A percentile compares a stretch with the other conserved stretches of the same genome.
These are phyloP conservation scores for Auxenochlorella protothecoides DNA, from an alignment of 139 green algal genomes.

Conservation along the genomic window DNA sequence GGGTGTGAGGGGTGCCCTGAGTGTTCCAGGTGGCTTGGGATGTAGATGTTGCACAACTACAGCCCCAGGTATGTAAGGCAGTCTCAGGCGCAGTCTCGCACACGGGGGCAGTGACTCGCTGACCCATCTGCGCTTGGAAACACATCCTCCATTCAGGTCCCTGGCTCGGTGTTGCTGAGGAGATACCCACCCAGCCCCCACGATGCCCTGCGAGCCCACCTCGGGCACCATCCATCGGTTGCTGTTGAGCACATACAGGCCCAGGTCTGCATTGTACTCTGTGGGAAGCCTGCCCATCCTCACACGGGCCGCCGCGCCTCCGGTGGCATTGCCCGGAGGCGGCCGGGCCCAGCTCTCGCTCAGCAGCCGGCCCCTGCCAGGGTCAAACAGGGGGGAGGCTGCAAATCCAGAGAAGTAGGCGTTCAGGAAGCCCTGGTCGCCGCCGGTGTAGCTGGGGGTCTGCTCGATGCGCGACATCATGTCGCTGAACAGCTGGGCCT, in stretches of 20 bases:
- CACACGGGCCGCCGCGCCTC: not conserved
- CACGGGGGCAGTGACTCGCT: no score
- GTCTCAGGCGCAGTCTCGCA: no score
- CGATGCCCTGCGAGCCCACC: not conserved
- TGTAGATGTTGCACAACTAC: no score
- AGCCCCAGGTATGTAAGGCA: no score
- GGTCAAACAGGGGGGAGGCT: constrained; percentile 51
- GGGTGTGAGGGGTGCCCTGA: no score
- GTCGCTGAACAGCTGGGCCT: constrained; percentile 30
- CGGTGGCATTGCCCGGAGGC: not conserved
- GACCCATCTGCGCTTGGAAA: no score
- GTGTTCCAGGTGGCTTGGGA: no score
- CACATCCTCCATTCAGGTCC: no score
- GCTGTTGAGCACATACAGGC: constrained; percentile 53
- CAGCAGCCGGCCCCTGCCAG: constrained; percentile 4
- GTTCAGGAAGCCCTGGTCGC: constrained; percentile 60
- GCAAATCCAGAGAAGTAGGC: constrained; percentile 50
- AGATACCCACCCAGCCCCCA: no score
- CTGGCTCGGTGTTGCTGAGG: no score
- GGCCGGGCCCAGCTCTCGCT: not conserved
- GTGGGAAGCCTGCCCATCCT: constrained; percentile 49
- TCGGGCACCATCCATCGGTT: constrained; percentile 48
- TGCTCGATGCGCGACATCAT: constrained; percentile 48
- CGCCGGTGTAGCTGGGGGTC: constrained; percentile 59
- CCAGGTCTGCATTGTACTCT: constrained; percentile 61